Base-by-base conservation (phyloP, 176 grass and related monocot genomes). In the Oryza glaberrima region DNA sequence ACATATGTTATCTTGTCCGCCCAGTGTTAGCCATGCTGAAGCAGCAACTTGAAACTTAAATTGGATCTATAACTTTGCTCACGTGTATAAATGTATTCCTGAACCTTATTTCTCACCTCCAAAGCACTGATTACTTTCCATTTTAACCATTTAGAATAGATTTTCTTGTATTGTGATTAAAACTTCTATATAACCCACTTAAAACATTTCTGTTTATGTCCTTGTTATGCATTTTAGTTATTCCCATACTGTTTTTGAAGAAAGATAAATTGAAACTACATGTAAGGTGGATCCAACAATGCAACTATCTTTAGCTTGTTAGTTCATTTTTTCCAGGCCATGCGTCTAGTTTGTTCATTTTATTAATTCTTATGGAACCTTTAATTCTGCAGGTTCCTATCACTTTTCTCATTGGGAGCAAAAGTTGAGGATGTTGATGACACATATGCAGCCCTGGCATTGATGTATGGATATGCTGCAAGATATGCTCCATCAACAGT, bases 381-480 rank as follows among this genome's bases (percentile, higher is more conserved):
- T 76, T 67, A 77, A 71, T 89, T 85, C 81, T 91, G 68, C 87
- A 98, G 96, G 77, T 89, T 98, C 75, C 90, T 98, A 9, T 91
- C 91, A 52, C 90, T 95, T 85, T 92, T 98, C 85, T 92, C 89
- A 52, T 88, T 92, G 11, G 79, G 77, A 88, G 64, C 85, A 90
- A 96, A 93, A 90, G 54, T 79, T 52, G 93, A 95, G 82, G 93
- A 98, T 94, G 80, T 88, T 26, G 95, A 98, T 85, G 93, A 98
- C 83, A 98, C 95, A 35, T 98, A 98, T 72, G 95, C 95, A 61
- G 93, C 95, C 48, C 85, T 98, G 87, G 95, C 95, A 49, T 91
- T 98, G 44, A 98, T 98, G 95, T 98, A 98, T 81, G 95, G 95
- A 13, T 98, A 98, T 95, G 95, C 95, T 85, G 95, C 95, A 80